phyloP scores from a whole-genome alignment of 108 stramenopile genomes.

The Nannochloropsis salina region DNA sequence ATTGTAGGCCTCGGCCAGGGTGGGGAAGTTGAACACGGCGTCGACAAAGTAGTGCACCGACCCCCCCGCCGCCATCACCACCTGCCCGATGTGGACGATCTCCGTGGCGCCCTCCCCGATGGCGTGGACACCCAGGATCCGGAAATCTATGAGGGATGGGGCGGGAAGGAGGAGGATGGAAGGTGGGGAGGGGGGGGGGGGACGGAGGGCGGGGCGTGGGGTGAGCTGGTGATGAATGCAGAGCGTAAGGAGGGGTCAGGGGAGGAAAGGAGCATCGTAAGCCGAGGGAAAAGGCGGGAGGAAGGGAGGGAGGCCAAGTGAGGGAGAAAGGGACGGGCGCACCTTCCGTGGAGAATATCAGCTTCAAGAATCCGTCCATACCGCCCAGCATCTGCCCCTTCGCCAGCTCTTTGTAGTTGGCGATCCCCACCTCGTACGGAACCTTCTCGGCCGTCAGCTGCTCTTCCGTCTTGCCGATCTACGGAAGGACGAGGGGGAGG shows the following conservation, averaged over 20 bases:
- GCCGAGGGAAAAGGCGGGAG: not conserved
- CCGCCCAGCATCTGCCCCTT: constrained; percentile 52
- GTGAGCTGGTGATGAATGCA: not conserved
- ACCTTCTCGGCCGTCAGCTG: constrained; percentile 40
- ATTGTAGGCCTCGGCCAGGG: constrained; percentile 51
- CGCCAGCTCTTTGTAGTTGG: constrained; percentile 43
- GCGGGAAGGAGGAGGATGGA: no score
- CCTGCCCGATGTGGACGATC: constrained; percentile 52
- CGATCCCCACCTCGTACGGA: constrained; percentile 43
- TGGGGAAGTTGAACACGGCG: constrained; percentile 51
- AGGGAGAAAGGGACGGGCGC: not conserved
- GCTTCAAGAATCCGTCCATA: constrained; percentile 47
- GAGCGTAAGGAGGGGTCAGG: not conserved
- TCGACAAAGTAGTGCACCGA: constrained; percentile 43
- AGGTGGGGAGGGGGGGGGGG: not conserved
- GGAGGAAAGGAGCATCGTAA: no score
- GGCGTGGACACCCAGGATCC: constrained; percentile 46
- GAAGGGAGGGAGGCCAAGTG: not conserved
- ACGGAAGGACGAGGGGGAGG: no score
- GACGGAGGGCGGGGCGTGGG: not conserved
- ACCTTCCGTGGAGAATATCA: constrained; percentile 35
- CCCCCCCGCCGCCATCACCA: constrained; percentile 42
- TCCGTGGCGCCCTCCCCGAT: constrained; percentile 51
- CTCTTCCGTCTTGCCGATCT: constrained; percentile 43
- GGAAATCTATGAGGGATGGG: no score